Evolutionary conservation across 192 early-diverging fungal species (phyloP), one percentile per base, ranked within the genome.

Genomic region (Dissophora globulifera): DNA sequence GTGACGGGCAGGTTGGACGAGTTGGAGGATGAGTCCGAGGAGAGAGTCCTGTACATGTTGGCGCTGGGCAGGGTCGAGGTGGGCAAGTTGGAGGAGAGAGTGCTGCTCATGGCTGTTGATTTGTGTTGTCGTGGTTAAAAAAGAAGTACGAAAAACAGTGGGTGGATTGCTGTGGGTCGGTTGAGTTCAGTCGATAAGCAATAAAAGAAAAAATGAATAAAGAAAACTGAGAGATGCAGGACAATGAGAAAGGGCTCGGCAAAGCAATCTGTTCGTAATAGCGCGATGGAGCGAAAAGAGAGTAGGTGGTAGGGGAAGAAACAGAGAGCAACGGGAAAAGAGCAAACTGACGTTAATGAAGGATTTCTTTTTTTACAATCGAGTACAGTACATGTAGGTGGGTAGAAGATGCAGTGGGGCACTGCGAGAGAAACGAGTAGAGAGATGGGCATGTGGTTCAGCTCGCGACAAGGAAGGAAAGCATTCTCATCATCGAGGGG

Each of bases 11-110:
- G 31, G 1, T 31, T 26, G 10, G 71, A 61, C 2, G 60, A 45
- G 20, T 45, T 31, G 1, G 61, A 43, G 20, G 62, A 59, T 20
- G 30, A 41, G 29, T 76, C 62, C 48, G 62, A 66, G 57, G 57
- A 60, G 16, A 52, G 27, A 15, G 57, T 47, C 46, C 51, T 35
- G 32, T 15, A 26, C 51, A 61, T 76, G 59, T 5, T 65, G 50
- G 50, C 15, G 25, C 32, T 2, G 40, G 22, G 47, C 16, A 20
- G 22, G 45, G 16, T 43, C 30, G 51, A 13, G 27, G 52, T 31
- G 16, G 49, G 48, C 4, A 43, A 52, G 20, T 45, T 42, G 43
- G 54, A 38, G 22, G 50, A 60, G 38, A 72, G 26, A 20, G 48
- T 72, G 23, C 23, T 62, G 23, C 23, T 62, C 60, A 63, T 63